Base-by-base conservation (phyloP, 2,329 filamentous ascomycete genomes). In the Aspergillus sp. region DNA sequence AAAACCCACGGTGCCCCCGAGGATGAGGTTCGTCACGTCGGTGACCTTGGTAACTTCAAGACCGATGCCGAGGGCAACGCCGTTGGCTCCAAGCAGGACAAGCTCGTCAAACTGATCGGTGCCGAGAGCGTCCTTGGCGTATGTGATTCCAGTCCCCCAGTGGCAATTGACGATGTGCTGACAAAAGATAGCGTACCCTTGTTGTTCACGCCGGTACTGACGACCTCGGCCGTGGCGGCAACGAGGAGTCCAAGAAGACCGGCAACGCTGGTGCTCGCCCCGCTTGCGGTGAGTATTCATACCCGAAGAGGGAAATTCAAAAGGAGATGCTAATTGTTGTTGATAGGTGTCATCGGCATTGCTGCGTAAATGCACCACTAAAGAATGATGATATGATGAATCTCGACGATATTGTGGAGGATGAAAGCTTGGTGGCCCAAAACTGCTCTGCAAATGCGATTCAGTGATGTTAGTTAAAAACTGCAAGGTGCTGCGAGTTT, bases 211-310 rank as follows among this genome's bases (percentile, higher is more conserved):
- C 83, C 69, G 95, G 95, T 76, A 98, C 93, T 67, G 95, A 99
- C 75, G 95, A 99, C 75, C 91, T 99, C 65, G 95, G 95, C 79
- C 90, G 90, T 84, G 92, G 92, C 72, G 90, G 81, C 69, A 88
- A 90, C 81, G 91, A 93, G 81, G 92, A 98, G 84, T 96, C 91
- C 73, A 91, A 96, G 84, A 97, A 96, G 89, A 99, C 95, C 66
- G 95, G 95, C 68, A 99, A 98, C 77, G 95, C 95, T 75, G 95
- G 95, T 71, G 78, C 82, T 69, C 91, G 95, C 75, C 95, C 95
- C 75, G 95, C 95, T 76, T 99, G 95, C 81, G 95, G 95, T 90
- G 85, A 75, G 85, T 78, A 55, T 50, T 40, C 15, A 35, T 47
- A 1, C 43, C 46, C 4, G 19, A 9, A 6, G n/a, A 12, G 15